phyloP scores from a whole-genome alignment of 2,329 filamentous ascomycete species.

The Coniella lustricola region DNA sequence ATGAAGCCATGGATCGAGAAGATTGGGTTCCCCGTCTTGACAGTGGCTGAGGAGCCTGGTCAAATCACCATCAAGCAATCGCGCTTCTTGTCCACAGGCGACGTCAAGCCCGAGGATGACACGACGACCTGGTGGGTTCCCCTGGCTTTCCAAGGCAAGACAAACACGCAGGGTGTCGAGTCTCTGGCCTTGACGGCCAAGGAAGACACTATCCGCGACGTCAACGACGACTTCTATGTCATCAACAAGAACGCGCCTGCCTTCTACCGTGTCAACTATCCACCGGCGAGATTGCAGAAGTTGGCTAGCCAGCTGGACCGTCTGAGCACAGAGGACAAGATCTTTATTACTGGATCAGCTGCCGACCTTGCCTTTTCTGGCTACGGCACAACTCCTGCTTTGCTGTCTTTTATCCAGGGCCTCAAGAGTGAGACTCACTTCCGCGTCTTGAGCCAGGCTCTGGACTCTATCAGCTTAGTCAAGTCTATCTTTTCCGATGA shows the following conservation, averaged over 20 bases:
- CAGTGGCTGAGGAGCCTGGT: constrained; percentile 73
- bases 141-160: constrained; percentile 73
- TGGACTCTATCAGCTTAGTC: constrained; percentile 67
- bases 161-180: constrained; percentile 54
- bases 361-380: constrained; percentile 84
- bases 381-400: constrained; percentile 70
- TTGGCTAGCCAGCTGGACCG: constrained; percentile 70
- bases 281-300: constrained; percentile 72
- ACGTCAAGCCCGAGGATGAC: constrained; percentile 86
- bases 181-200: constrained; percentile 66
- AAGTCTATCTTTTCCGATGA: constrained; percentile 82
- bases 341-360: constrained; percentile 84
- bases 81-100: constrained; percentile 85
- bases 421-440: constrained; percentile 77
- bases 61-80: constrained; percentile 78
- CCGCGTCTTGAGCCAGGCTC: constrained; percentile 81
- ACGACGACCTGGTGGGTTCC: constrained; percentile 94
- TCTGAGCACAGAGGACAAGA: constrained; percentile 81
- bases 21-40: constrained; percentile 89
- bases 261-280: constrained; percentile 90
- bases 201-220: constrained; percentile 65
- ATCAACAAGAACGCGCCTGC: constrained; percentile 84
- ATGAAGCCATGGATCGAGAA: constrained; percentile 96
- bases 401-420: constrained; percentile 79
- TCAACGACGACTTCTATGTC: constrained; percentile 83